Evolutionary conservation across 352 stramenopile genomes (phyloP), one percentile per base, ranked within the genome.

Genomic region (Pythium periplocum): DNA sequence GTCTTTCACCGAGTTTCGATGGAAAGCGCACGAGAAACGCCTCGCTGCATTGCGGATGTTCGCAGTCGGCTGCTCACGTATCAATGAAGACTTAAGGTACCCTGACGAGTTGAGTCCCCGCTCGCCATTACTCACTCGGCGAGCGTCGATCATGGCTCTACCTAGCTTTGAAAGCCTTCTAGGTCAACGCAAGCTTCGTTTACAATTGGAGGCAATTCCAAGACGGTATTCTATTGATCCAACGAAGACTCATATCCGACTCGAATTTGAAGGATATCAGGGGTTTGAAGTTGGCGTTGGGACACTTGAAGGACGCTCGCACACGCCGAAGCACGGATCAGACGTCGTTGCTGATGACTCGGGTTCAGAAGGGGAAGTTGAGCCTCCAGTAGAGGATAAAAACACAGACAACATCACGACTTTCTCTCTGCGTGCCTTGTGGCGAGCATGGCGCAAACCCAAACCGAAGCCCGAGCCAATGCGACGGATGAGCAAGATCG

Each of bases 1-100:
- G 12, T 42, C 38, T 8, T 8, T 42, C 38, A 12, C 54, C 0
- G 48, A 68, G 50, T 39, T 59, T 6, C 41, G 45, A 7, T 68
- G 60, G 60, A 52, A 53, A 31, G 39, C 38, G 30, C 38, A 62
- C 37, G 60, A 60, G 41, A 68, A 68, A 33, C 50, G 50, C n/a
- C 46, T 68, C 11, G 48, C 60, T 1, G 60, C 49, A 0, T 55
- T 68, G 26, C 60, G 60, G 26, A 62, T 68, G 54, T 59, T 60
- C 57, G 26, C 26, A 9, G 54, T 62, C 1, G 50, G 48, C 3
- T 39, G 58, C 17, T 35, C 41, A 0, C 48, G 40, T 17, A 50
- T 59, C 1, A 45, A 58, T 7, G 10, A 46, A 12, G 58, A 60
- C 17, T 33, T 65, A 4, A 31, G 41, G 32, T 31, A 7, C 33